phyloP scores from a whole-genome alignment of 192 early-diverging fungal species.

The Umbelopsis sp. region DNA sequence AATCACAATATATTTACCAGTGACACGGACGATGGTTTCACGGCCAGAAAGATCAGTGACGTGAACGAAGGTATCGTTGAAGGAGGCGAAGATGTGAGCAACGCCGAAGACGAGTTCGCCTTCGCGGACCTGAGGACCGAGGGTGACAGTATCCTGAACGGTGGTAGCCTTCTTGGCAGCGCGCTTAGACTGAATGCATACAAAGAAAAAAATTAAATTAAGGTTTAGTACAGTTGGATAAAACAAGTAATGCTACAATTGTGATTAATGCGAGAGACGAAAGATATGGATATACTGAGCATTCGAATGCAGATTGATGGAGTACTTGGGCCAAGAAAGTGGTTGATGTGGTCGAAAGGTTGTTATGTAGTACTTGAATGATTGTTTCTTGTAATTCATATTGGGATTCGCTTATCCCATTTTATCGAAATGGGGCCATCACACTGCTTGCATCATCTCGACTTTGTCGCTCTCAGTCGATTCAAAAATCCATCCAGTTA shows the following conservation, averaged over 20 bases:
- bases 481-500: not conserved
- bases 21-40: slow-evolving; percentile 99
- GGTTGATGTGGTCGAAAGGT: too few species aligned
- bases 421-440: not conserved
- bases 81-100: slow-evolving; percentile 98
- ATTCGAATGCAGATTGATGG: too few species aligned
- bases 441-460: not conserved
- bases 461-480: not conserved
- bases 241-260: not conserved
- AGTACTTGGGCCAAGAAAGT: too few species aligned
- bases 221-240: not conserved
- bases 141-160: slow-evolving; percentile 83
- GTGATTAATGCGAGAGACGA: not conserved
- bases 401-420: too few species aligned
- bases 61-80: slow-evolving; percentile 99
- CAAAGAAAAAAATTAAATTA: not conserved
- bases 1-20: slow-evolving; percentile 62
- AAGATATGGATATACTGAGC: not conserved
- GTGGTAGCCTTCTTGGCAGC: slow-evolving; percentile 71
- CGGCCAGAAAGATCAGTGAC: slow-evolving; percentile 99
- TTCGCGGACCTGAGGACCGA: slow-evolving; percentile 97
- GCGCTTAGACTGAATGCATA: slow-evolving; percentile 32
- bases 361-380: too few species aligned
- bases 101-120: slow-evolving; percentile 99
- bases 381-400: too few species aligned